A percentile compares a stretch with the other conserved stretches of the same genome.
These are phyloP conservation scores for Cyberlindnera suaveolens DNA, from an alignment of 805 yeast species.

Conservation along the genomic window DNA sequence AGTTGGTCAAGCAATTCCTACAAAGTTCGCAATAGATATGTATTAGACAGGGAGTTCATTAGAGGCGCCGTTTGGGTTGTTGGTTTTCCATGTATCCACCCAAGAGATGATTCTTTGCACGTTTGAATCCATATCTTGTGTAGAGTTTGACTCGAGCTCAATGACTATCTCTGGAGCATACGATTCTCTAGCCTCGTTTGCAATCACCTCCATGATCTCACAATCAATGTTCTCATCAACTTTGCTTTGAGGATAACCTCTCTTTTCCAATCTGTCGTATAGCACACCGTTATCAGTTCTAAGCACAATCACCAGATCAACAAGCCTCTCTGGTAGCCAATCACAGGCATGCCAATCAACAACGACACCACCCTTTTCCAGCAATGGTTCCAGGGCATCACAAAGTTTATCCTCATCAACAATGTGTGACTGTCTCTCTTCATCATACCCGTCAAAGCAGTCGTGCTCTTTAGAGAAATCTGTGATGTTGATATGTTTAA, in stretches of 20 bases:
- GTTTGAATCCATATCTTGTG: slow-evolving; percentile 77
- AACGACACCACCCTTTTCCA: slow-evolving; percentile 81
- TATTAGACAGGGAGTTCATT: slow-evolving; percentile 32
- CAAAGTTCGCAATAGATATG: slow-evolving; percentile 5
- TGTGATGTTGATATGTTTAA: slow-evolving; percentile 56
- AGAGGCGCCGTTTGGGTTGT: slow-evolving; percentile 56
- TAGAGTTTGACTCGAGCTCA: slow-evolving; percentile 64
- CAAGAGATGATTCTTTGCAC: slow-evolving; percentile 70
- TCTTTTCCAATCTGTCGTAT: slow-evolving; percentile 65
- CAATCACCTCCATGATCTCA: slow-evolving; percentile 91
- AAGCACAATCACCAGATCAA: slow-evolving; percentile 87
- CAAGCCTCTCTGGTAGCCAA: slow-evolving; percentile 85
- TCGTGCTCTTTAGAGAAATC: slow-evolving; percentile 74
- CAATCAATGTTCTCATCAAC: slow-evolving; percentile 91
- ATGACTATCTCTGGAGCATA: slow-evolving; percentile 79
- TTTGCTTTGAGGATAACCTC: slow-evolving; percentile 78
- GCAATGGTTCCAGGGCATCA: slow-evolving; percentile 72
- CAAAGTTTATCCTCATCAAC: slow-evolving; percentile 89
- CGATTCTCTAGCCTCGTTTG: slow-evolving; percentile 80
- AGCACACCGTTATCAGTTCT: slow-evolving; percentile 68
- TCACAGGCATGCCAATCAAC: slow-evolving; percentile 98
- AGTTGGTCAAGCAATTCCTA: slow-evolving; percentile 47
- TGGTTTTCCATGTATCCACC: slow-evolving; percentile 68
- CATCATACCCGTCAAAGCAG: slow-evolving; percentile 81
- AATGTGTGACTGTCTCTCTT: slow-evolving; percentile 74